Percentiles rank a stretch among this genome's conserved stretches.
Conservation (phyloP, 2,329 filamentous ascomycete species). For the Fusarium coicis region DNA sequence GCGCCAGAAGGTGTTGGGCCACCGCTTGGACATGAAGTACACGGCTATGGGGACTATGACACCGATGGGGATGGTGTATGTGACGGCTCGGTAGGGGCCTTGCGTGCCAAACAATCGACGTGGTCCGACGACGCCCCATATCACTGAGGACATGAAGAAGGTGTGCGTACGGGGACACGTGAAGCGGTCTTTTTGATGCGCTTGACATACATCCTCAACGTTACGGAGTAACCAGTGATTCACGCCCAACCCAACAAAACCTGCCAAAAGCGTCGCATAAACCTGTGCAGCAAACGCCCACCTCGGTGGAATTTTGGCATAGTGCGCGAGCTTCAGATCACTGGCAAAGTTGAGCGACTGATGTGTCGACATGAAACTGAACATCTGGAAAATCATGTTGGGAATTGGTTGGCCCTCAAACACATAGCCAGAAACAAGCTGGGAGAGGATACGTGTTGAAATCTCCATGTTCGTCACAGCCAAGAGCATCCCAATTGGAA, state of each 20-base stretch:
- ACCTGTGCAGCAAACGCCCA: slow-evolving; percentile 65
- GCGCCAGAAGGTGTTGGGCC: slow-evolving; percentile 35
- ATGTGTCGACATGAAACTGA: slow-evolving; percentile 70
- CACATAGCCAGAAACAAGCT: slow-evolving; percentile 74
- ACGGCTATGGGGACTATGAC: slow-evolving; percentile 30
- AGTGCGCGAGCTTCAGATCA: slow-evolving; percentile 72
- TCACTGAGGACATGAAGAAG: slow-evolving; percentile 71
- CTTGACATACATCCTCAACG: slow-evolving; percentile 68
- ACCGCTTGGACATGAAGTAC: slow-evolving; percentile 33
- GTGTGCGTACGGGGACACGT: slow-evolving; percentile 59
- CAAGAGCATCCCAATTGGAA: slow-evolving; percentile 66
- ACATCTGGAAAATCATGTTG: slow-evolving; percentile 79
- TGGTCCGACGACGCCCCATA: slow-evolving; percentile 76
- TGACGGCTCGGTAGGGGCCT: slow-evolving; percentile 32
- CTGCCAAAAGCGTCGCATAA: slow-evolving; percentile 63
- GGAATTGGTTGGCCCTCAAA: slow-evolving; percentile 71
- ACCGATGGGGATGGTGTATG: slow-evolving; percentile 35
- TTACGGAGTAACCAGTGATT: slow-evolving; percentile 68
- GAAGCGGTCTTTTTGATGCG: slow-evolving; percentile 61
- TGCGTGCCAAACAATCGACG: slow-evolving; percentile 64
- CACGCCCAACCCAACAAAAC: slow-evolving; percentile 66
- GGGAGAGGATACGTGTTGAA: slow-evolving; percentile 72
- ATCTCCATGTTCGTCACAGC: slow-evolving; percentile 67
- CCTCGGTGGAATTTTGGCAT: slow-evolving; percentile 68
- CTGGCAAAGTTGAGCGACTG: slow-evolving; percentile 69